phyloP scores from a whole-genome alignment of 2,329 filamentous ascomycete genomes.

The Myriosclerotinia curreyana region DNA sequence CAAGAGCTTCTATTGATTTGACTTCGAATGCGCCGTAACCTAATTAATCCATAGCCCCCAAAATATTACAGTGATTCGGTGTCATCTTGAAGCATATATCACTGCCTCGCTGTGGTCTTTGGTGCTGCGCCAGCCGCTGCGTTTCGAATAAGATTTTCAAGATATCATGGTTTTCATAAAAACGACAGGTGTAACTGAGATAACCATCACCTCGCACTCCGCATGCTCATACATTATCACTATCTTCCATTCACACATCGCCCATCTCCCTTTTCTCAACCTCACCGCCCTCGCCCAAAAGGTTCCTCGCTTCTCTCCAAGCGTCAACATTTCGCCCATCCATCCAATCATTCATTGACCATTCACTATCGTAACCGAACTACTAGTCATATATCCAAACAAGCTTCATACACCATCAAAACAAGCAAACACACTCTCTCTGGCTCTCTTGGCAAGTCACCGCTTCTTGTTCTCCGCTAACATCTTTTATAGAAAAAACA shows the following conservation, averaged over 20 bases:
- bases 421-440: constrained; percentile 11
- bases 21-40: neutral
- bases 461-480: neutral
- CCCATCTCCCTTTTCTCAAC: neutral
- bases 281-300: neutral
- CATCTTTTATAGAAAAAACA: constrained; percentile 5
- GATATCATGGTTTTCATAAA: too few relatives aligned
- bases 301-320: neutral
- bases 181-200: neutral
- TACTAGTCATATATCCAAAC: neutral
- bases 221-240: too few relatives aligned
- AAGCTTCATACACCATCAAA: neutral
- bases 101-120: neutral
- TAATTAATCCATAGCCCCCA: neutral
- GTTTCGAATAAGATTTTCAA: neutral
- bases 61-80: neutral
- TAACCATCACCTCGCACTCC: neutral
- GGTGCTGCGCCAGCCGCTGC: neutral
- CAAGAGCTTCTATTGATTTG: neutral
- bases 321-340: neutral
- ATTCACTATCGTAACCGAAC: neutral
- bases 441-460: constrained; percentile 15
- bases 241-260: neutral
- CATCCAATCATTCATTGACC: neutral
- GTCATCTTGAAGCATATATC: neutral